Evolutionary conservation across 768 basidiomycete species (phyloP).

Genomic region (Xerocomus potaroensis): DNA sequence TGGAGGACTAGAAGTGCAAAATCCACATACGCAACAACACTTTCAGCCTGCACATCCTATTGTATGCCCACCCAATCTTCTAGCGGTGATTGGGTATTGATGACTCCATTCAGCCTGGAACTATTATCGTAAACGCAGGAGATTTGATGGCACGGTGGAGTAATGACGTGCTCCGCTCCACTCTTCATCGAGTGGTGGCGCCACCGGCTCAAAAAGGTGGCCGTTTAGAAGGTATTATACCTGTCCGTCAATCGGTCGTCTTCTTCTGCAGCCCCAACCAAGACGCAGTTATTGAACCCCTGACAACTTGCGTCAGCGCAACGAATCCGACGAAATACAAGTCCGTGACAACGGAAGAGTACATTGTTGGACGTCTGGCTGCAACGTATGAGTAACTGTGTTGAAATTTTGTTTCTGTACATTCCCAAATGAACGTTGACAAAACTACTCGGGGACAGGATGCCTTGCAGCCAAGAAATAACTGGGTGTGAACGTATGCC

Average conservation of each 20-base stretch:
- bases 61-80: constrained; percentile 38
- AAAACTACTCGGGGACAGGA: background rate
- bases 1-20: constrained; percentile 79
- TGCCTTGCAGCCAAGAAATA: background rate
- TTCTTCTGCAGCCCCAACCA: constrained; percentile 88
- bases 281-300: constrained; percentile 59
- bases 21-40: constrained; percentile 62
- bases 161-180: constrained; percentile 74
- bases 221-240: constrained; percentile 51
- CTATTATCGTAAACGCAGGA: constrained; percentile 79
- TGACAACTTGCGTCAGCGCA: constrained; percentile 51
- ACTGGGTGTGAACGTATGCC: background rate
- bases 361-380: constrained; percentile 68
- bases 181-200: constrained; percentile 79
- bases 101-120: constrained; percentile 56
- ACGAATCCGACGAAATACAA: constrained; percentile 60
- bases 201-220: constrained; percentile 51
- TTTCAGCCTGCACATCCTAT: constrained; percentile 75
- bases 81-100: too few species aligned
- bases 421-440: background rate
- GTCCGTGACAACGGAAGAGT: constrained; percentile 68
- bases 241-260: constrained; percentile 72
- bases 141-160: constrained; percentile 82
- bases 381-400: constrained; percentile 47
- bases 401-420: background rate